These are phyloP conservation scores for Hanseniaspora taiwanica DNA, from an alignment of 805 yeast genomes.

Conservation along the genomic window DNA sequence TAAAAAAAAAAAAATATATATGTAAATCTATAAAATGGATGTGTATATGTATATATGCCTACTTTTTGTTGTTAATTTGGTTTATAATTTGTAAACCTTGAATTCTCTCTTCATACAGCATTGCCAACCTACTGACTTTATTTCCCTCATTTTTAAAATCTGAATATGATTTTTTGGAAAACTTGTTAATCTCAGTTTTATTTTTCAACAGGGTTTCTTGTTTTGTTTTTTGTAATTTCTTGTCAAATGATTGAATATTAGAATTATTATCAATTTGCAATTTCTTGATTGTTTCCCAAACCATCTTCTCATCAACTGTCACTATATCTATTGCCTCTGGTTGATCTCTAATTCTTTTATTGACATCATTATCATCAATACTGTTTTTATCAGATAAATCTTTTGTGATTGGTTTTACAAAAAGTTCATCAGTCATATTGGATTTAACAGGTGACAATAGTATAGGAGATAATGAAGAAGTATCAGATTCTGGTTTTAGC, in stretches of 20 bases:
- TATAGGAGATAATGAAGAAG: neutral
- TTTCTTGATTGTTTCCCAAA: neutral
- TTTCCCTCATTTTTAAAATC: conserved; percentile 34
- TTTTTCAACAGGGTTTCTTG: conserved; percentile 2
- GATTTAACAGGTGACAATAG: neutral
- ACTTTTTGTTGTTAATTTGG: conserved; percentile 15
- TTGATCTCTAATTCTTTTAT: neutral
- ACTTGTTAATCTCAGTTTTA: conserved; percentile 11
- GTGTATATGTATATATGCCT: no score
- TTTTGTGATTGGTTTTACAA: no score
- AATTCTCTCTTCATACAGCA: conserved; percentile 46
- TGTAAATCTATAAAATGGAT: neutral
- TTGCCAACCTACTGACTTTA: conserved; percentile 50
- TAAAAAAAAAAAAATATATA: no score
- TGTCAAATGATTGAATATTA: conserved; percentile 20
- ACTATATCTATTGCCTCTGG: neutral
- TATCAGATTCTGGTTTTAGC: neutral
- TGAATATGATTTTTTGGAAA: conserved; percentile 24
- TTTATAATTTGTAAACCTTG: conserved; percentile 26
- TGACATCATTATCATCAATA: neutral
- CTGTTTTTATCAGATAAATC: neutral
- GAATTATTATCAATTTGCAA: conserved; percentile 10
- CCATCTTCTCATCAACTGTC: neutral
- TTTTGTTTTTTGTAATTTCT: conserved; percentile 15
- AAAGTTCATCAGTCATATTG: no score